phyloP scores from a whole-genome alignment of 1,284 basidiomycete genomes.

The Uromyces viciae-fabae region DNA sequence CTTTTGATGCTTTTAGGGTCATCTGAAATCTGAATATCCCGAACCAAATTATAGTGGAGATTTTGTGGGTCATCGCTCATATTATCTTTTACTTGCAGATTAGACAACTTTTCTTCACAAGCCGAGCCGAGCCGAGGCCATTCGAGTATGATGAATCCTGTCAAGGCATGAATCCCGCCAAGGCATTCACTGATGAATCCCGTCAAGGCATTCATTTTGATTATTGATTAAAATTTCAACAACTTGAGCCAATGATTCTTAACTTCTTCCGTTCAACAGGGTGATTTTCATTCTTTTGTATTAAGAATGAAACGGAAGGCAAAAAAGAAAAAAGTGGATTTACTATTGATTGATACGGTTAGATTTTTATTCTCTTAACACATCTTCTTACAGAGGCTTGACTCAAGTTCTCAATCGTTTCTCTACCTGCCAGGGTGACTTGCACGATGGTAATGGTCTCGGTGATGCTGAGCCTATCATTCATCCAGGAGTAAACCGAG shows the following conservation, averaged over 20 bases:
- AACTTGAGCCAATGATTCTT: neutral
- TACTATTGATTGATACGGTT: slow-evolving; percentile 53
- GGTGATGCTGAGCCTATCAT: slow-evolving; percentile 49
- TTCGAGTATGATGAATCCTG: too few species aligned
- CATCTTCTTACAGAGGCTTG: neutral
- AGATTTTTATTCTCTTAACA: neutral
- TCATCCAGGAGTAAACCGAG: slow-evolving; percentile 26
- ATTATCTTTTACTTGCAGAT: too few species aligned
- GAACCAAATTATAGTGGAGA: slow-evolving; percentile 52
- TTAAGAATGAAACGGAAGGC: slow-evolving; percentile 52
- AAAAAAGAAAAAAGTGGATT: slow-evolving; percentile 50
- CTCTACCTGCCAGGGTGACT: slow-evolving; percentile 46
- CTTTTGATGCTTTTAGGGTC: slow-evolving; percentile 47
- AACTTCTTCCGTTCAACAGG: slow-evolving; percentile 45
- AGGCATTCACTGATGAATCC: too few species aligned
- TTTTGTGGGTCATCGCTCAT: slow-evolving; percentile 28
- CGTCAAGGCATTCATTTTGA: too few species aligned
- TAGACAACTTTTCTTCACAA: too few species aligned
- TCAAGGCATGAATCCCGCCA: too few species aligned
- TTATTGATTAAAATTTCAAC: too few species aligned
- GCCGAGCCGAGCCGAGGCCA: too few species aligned
- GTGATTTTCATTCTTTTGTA: slow-evolving; percentile 54
- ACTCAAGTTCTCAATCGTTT: neutral
- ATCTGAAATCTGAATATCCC: slow-evolving; percentile 52
- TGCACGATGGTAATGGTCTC: slow-evolving; percentile 53